Evolutionary conservation across 2,329 filamentous ascomycete species (phyloP).

Genomic region (Aureobasidium sp.): DNA sequence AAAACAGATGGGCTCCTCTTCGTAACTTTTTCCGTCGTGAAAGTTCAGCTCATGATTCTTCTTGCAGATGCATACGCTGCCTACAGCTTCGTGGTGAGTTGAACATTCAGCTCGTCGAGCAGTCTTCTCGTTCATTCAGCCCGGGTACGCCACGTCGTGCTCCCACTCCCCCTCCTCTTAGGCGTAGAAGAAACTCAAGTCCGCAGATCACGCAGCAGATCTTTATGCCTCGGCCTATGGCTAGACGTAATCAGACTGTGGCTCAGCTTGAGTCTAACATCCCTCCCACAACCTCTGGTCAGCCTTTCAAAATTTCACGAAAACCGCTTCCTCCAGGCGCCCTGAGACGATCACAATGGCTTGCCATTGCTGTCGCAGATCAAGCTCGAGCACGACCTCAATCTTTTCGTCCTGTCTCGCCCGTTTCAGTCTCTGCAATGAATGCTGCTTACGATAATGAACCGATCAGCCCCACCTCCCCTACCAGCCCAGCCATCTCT

Average conservation of each 20-base stretch:
- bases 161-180: not conserved
- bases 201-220: not conserved
- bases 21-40: not conserved
- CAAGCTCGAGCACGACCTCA: not conserved
- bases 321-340: not conserved
- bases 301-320: not conserved
- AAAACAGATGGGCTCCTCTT: not conserved
- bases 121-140: not conserved
- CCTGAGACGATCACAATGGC: too few species aligned
- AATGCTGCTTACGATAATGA: not conserved
- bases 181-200: conserved; percentile 3
- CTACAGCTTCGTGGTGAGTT: not conserved
- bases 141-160: not conserved
- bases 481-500: not conserved
- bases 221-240: too few species aligned
- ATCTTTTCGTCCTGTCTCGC: not conserved
- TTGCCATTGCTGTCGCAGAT: too few species aligned
- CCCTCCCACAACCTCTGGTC: too few species aligned
- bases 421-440: not conserved
- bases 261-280: too few species aligned
- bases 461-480: not conserved
- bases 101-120: not conserved
- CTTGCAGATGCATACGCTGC: not conserved
- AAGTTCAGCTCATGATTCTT: not conserved
- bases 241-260: not conserved